These are phyloP conservation scores for Mollisiaceae sp. DNA, from an alignment of 2,329 filamentous ascomycete species.

Conservation along the genomic window DNA sequence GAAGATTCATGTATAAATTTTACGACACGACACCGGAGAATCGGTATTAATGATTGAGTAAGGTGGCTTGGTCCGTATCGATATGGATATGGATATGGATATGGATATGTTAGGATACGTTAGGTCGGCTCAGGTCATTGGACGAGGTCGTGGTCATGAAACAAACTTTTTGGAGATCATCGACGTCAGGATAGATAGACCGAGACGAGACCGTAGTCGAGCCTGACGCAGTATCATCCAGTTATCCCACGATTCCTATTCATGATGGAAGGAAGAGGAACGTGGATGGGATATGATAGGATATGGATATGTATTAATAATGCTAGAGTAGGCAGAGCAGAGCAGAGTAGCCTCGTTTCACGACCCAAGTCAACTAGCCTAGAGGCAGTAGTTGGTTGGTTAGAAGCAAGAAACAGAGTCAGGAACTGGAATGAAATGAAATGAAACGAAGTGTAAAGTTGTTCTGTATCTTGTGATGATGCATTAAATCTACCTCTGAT, in stretches of 20 bases:
- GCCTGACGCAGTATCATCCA: no score
- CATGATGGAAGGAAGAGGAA: no score
- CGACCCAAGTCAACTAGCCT: no score
- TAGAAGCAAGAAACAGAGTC: background rate
- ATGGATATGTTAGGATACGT: no score
- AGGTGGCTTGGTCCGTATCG: background rate
- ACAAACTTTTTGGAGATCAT: no score
- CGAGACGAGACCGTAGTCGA: background rate
- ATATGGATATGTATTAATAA: constrained; percentile 1
- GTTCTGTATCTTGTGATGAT: background rate
- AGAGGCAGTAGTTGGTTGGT: no score
- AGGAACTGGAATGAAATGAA: no score
- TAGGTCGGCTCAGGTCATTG: no score
- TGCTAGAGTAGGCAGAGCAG: background rate
- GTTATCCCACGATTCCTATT: no score
- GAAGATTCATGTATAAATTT: constrained; percentile 2
- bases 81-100: no score
- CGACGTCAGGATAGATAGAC: background rate
- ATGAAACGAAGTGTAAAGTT: background rate
- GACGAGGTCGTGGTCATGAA: no score
- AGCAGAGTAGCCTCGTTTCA: background rate
- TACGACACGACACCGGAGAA: background rate
- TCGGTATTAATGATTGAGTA: background rate
- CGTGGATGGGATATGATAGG: background rate
- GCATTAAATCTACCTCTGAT: no score